A percentile compares a stretch with the other conserved stretches of the same genome.
Conservation (phyloP, 192 early-diverging fungal genomes). For the Diversispora eburnea region DNA sequence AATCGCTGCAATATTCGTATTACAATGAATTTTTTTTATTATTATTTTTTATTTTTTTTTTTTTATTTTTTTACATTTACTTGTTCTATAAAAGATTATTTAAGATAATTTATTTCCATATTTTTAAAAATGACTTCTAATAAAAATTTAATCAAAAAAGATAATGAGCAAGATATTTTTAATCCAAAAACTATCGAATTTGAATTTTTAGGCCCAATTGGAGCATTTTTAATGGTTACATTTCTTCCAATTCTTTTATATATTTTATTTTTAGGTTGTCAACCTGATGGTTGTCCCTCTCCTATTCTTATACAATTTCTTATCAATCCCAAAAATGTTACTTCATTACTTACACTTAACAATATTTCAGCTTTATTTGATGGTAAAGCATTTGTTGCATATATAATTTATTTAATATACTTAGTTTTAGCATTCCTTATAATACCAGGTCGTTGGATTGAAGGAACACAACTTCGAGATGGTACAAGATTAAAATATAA, state of each 20-base stretch:
- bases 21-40: no score
- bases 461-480: constrained; percentile 70
- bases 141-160: no score
- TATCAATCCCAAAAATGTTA: constrained; percentile 26
- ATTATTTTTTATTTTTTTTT: no score
- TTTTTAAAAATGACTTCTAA: no score
- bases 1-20: no score
- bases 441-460: constrained; percentile 60
- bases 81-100: no score
- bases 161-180: constrained; percentile 24
- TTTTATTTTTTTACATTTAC: no score
- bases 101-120: no score
- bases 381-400: constrained; percentile 48
- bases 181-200: constrained; percentile 68
- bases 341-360: constrained; percentile 12
- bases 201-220: constrained; percentile 77
- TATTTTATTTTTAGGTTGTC: constrained; percentile 45
- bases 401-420: constrained; percentile 66
- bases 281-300: constrained; percentile 52
- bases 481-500: constrained; percentile 75
- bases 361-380: constrained; percentile 45
- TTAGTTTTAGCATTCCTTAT: constrained; percentile 63
- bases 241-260: constrained; percentile 43
- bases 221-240: constrained; percentile 54
- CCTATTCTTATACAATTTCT: constrained; percentile 25